A percentile compares a stretch with the other conserved stretches of the same genome.
Evolutionary conservation across 192 early-diverging fungal genomes (phyloP).

Genomic region (Rhizoclosmatium sp.): DNA sequence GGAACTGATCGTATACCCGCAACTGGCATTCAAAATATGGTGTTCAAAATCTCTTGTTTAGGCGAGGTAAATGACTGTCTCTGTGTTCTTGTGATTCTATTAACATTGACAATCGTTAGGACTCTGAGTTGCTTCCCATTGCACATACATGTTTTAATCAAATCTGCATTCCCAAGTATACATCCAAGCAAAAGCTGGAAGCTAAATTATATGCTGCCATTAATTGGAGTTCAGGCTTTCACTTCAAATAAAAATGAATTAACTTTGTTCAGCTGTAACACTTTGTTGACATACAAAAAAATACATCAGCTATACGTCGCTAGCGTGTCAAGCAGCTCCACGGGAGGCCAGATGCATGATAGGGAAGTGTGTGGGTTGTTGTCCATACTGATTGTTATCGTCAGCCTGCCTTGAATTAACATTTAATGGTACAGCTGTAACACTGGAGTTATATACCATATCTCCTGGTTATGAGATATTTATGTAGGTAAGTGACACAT

Average conservation of each 20-base stretch:
- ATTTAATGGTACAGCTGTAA: too few species aligned
- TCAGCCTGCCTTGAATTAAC: too few species aligned
- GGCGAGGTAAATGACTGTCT: slow-evolving; percentile 47
- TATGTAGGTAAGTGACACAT: too few species aligned
- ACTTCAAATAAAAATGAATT: slow-evolving; percentile 28
- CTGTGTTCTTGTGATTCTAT: slow-evolving; percentile 52
- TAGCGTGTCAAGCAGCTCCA: too few species aligned
- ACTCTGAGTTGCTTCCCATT: slow-evolving; percentile 81
- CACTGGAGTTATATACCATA: too few species aligned
- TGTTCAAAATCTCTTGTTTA: slow-evolving; percentile 55
- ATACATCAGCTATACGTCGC: too few species aligned
- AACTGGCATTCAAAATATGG: slow-evolving; percentile 59
- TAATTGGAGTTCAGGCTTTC: slow-evolving; percentile 57
- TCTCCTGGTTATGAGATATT: too few species aligned
- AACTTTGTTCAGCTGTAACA: too few species aligned
- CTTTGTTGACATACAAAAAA: too few species aligned
- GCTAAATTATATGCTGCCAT: slow-evolving; percentile 77
- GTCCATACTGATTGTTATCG: too few species aligned
- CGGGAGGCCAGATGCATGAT: too few species aligned
- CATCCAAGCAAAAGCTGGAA: slow-evolving; percentile 70
- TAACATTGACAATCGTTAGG: slow-evolving; percentile 67
- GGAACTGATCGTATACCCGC: slow-evolving; percentile 86
- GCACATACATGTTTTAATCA: slow-evolving; percentile 88
- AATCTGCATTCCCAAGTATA: slow-evolving; percentile 80
- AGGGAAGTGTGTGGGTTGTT: neutral